phyloP scores from a whole-genome alignment of 768 basidiomycete genomes.

The Pholiota conissans region DNA sequence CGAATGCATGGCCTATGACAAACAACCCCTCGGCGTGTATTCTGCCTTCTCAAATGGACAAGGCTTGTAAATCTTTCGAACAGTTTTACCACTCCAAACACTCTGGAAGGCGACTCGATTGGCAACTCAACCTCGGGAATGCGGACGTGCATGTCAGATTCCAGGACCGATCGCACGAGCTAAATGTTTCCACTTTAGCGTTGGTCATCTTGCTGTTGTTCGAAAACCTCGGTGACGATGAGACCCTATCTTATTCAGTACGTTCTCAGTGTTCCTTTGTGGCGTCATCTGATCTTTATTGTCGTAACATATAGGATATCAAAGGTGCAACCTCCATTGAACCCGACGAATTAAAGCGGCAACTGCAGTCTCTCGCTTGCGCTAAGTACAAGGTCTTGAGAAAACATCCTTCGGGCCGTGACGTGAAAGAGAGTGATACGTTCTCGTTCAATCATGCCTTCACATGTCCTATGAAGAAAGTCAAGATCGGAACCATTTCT shows the following conservation, averaged over 20 bases:
- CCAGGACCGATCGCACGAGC: conserved; percentile 77
- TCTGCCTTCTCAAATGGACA: conserved; percentile 63
- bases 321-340: conserved; percentile 72
- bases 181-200: conserved; percentile 91
- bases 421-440: conserved; percentile 70
- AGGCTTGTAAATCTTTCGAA: conserved; percentile 77
- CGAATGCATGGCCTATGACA: conserved; percentile 93
- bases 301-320: conserved; percentile 64
- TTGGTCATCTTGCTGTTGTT: conserved; percentile 88
- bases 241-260: conserved; percentile 77
- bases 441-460: conserved; percentile 92
- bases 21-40: conserved; percentile 63
- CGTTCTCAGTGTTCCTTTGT: conserved; percentile 19
- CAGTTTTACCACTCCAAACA: conserved; percentile 88
- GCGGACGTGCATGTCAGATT: conserved; percentile 87
- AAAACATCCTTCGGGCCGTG: conserved; percentile 87
- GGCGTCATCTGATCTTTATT: background rate
- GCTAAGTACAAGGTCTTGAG: conserved; percentile 91
- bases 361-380: conserved; percentile 93
- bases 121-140: conserved; percentile 88
- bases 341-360: conserved; percentile 81
- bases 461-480: conserved; percentile 76
- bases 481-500: conserved; percentile 91
- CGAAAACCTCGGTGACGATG: conserved; percentile 65
- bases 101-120: conserved; percentile 86